Conservation (phyloP, 176 grass and related monocot species). For the barley (Hordeum vulgare) region MorexV3_pseudomolecules_assembly NC_058518.1:57463341-57463840, state of each 20-base stretch:
- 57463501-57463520: constrained; percentile 51
- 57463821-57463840: not conserved
- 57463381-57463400: constrained; percentile 41
- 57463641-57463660: not conserved
- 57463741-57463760: constrained; percentile 74
- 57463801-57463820: not conserved
- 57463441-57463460: not conserved
- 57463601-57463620: not conserved
- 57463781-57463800: constrained; percentile 9
- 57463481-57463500: constrained; percentile 1
- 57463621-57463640: not conserved
- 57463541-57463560: constrained; percentile 28
- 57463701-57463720: constrained; percentile 51
- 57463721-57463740: constrained; percentile 46
- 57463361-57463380: constrained; percentile 70
- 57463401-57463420: not conserved
- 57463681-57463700: constrained; percentile 51
- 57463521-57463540: constrained; percentile 20
- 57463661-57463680: constrained; percentile 52
- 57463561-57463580: constrained; percentile 47
- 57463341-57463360: constrained; percentile 79
- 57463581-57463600: not conserved
- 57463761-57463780: constrained; percentile 66
- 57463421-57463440: not conserved
- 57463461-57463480: not conserved